Evolutionary conservation across 2,329 filamentous ascomycete genomes (phyloP), one percentile per base, ranked within the genome.

Genomic region (Aureobasidium pullulans): DNA sequence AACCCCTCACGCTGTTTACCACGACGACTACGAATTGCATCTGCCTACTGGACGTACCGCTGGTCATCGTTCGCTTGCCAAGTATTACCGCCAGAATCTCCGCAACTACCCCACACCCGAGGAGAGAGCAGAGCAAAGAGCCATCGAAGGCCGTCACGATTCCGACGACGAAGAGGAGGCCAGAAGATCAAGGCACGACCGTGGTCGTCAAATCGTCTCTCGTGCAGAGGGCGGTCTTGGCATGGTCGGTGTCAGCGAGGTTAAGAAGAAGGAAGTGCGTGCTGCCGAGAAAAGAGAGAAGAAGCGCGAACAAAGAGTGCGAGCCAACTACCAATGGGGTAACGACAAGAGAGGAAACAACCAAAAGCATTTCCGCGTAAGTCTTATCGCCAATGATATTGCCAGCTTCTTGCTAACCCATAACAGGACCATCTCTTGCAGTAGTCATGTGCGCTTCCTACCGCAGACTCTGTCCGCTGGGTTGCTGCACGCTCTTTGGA

Each of bases 11-110:
- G 86, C 90, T 39, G 89, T 90, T 23, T 96, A 95, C 72, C 86
- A 95, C 69, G 90, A 95, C 66, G 94, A 99, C 46, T 92, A 90
- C 68, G 94, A 97, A 73, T 82, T 99, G 57, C 91, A 99, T 69
- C 83, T 99, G 11, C 94, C 94, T 1, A 90, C 88, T 4, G 94
- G 94, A 57, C 87, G 89, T 62, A 88, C 89, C 7, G 91, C 95
- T 39, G 94, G 94, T 40, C 94, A 99, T 72, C 85, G 94, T 49
- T 94, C 90, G 7, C 76, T 96, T 57, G 87, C 89, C 69, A 86
- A 83, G 66, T 97, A 97, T 76, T 99, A 86, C 77, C 86, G 90
- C 61, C 94, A 99, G 76, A 97, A 97, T 74, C 79, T 99, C 44
- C 85, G 88, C 73, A 89, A 84, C 72, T 87, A 96, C 71, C 91